phyloP scores from a whole-genome alignment of 176 grass and related monocot species.

The Cenchrus fungigraminus region DNA sequence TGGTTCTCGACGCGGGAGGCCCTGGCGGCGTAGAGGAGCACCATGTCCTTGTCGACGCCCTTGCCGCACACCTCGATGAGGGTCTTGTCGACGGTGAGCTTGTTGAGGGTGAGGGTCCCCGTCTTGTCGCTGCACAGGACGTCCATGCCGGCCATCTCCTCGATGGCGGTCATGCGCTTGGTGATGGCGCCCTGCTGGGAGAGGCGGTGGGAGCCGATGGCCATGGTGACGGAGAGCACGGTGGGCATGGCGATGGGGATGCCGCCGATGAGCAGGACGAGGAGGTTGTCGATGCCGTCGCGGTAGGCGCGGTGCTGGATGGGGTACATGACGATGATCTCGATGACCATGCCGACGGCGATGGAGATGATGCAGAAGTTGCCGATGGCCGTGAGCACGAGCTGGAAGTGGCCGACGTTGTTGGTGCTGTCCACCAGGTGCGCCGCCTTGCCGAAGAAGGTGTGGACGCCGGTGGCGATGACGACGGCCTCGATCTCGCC shows the following conservation, averaged over 20 bases:
- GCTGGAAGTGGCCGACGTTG: conserved; percentile 94
- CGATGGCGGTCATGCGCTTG: conserved; percentile 98
- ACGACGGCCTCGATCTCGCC: conserved; percentile 95
- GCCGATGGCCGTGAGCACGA: conserved; percentile 85
- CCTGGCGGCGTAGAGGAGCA: conserved; percentile 80
- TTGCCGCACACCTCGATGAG: conserved; percentile 75
- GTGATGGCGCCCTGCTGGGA: conserved; percentile 96
- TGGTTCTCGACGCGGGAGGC: conserved; percentile 94
- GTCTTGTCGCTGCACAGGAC: conserved; percentile 98
- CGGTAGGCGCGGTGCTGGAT: conserved; percentile 81
- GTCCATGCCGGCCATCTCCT: conserved; percentile 99
- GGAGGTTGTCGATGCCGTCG: conserved; percentile 91
- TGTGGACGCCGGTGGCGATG: conserved; percentile 94
- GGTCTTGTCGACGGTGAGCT: conserved; percentile 87
- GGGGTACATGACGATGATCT: conserved; percentile 88
- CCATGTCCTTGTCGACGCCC: conserved; percentile 72
- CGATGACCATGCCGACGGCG: conserved; percentile 67
- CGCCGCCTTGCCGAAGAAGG: conserved; percentile 96
- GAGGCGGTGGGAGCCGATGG: conserved; percentile 91
- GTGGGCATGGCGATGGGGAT: conserved; percentile 98
- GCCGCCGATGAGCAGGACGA: conserved; percentile 90
- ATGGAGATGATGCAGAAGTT: conserved; percentile 99
- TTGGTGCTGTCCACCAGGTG: conserved; percentile 96
- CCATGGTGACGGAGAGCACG: conserved; percentile 94
- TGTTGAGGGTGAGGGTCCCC: conserved; percentile 92